These are phyloP conservation scores for Arabidopsis hybrid DNA, from an alignment of 441 rosid genomes.

Conservation along the genomic window DNA sequence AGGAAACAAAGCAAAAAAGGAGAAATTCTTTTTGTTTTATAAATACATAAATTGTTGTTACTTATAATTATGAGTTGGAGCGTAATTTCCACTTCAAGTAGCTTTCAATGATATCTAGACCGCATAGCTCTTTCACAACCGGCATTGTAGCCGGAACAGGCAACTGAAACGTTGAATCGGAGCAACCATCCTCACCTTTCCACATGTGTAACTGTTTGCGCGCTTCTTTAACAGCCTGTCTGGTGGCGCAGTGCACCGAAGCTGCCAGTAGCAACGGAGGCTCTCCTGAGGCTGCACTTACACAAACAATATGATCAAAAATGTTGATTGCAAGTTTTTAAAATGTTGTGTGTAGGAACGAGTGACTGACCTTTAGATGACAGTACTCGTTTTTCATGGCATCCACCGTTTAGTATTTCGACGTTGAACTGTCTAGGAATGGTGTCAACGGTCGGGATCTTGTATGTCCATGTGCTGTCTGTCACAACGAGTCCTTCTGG, in stretches of 20 bases:
- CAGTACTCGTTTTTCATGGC: conserved; percentile 73
- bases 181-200: conserved; percentile 45
- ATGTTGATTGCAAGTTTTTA: conserved; percentile 1
- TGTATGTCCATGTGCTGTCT: conserved; percentile 92
- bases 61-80: conserved; percentile 6
- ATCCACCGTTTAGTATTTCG: conserved; percentile 74
- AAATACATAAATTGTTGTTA: neutral
- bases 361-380: conserved; percentile 78
- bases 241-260: conserved; percentile 83
- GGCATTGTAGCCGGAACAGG: conserved; percentile 91
- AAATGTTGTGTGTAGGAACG: neutral
- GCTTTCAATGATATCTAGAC: conserved; percentile 70
- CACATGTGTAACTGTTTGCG: conserved; percentile 64
- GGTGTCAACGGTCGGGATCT: conserved; percentile 91
- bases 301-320: neutral
- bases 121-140: conserved; percentile 76
- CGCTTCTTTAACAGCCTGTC: conserved; percentile 79
- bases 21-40: neutral
- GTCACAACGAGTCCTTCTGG: conserved; percentile 65
- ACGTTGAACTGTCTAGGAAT: conserved; percentile 85
- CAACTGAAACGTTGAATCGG: conserved; percentile 49
- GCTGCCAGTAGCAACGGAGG: conserved; percentile 85
- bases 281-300: conserved; percentile 80
- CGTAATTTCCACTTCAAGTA: conserved; percentile 61
- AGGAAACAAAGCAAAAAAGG: neutral